Percentiles rank a stretch among this genome's conserved stretches.
These are phyloP conservation scores for Eucalyptus camaldulensis DNA, from an alignment of 345 rosid genomes.

Conservation along the genomic window DNA sequence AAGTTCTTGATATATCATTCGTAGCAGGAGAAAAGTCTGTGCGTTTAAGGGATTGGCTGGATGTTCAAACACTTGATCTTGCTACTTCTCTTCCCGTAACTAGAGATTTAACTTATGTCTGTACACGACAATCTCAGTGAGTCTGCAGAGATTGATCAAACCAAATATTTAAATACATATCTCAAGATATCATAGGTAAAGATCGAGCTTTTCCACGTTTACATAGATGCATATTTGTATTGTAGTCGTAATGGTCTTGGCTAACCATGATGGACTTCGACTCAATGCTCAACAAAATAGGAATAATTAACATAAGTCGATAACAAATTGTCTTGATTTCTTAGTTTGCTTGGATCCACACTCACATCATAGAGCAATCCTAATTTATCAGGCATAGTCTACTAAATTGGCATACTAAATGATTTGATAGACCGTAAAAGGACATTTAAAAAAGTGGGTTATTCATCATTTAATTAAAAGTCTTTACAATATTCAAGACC, in stretches of 20 bases:
- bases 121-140: neutral
- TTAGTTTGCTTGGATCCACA: neutral
- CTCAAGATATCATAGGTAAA: neutral
- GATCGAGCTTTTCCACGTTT: neutral
- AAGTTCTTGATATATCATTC: neutral
- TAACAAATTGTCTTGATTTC: neutral
- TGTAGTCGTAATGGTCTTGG: neutral
- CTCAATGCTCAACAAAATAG: neutral
- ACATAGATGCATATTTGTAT: neutral
- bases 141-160: neutral
- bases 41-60: neutral
- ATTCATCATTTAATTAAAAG: neutral
- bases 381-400: neutral
- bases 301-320: neutral
- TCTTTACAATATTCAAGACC: neutral
- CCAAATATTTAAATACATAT: neutral
- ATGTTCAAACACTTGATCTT: neutral
- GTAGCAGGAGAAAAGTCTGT: neutral
- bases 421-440: neutral
- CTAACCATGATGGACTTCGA: neutral
- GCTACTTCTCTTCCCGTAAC: neutral
- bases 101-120: neutral
- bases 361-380: neutral
- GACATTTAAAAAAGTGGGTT: neutral
- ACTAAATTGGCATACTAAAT: neutral